Conservation (phyloP, 2,329 filamentous ascomycete genomes). For the Fusarium euwallaceae region DNA sequence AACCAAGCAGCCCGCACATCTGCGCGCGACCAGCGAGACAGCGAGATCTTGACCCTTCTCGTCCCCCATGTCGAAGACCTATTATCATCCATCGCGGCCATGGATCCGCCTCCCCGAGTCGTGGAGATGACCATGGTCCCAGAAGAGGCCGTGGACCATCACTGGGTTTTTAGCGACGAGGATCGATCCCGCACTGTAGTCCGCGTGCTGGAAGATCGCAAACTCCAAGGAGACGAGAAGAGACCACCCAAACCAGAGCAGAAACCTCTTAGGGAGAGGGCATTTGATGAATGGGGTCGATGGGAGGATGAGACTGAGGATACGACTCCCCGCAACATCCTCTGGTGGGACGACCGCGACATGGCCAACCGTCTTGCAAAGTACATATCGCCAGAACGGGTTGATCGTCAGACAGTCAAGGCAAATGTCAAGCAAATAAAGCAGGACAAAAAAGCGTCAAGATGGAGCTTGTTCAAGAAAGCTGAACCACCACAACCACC, state of each 20-base stretch:
- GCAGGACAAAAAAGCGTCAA: constrained; percentile 51
- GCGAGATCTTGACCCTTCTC: constrained; percentile 55
- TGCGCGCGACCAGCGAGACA: constrained; percentile 54
- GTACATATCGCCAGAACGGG: constrained; percentile 55
- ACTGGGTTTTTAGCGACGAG: constrained; percentile 54
- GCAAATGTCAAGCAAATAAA: constrained; percentile 49
- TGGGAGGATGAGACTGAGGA: constrained; percentile 49
- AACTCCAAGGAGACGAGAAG: constrained; percentile 25
- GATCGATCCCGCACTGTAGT: constrained; percentile 50
- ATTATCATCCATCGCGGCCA: constrained; percentile 53
- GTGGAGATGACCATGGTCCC: constrained; percentile 63
- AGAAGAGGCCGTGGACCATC: constrained; percentile 52
- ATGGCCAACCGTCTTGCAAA: constrained; percentile 61
- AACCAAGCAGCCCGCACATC: constrained; percentile 51
- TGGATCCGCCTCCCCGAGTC: constrained; percentile 49
- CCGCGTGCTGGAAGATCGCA: constrained; percentile 44
- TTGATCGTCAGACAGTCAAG: constrained; percentile 49
- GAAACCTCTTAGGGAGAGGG: constrained; percentile 23
- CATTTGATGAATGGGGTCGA: constrained; percentile 63
- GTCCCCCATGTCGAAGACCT: constrained; percentile 59
- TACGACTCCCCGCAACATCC: constrained; percentile 20
- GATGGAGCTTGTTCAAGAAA: constrained; percentile 53
- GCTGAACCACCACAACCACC: constrained; percentile 30
- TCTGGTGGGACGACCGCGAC: constrained; percentile 63
- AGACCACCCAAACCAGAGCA: neutral